Conservation (phyloP, 1,139 yeast species). For the Tardiomyces depauwii region DNA sequence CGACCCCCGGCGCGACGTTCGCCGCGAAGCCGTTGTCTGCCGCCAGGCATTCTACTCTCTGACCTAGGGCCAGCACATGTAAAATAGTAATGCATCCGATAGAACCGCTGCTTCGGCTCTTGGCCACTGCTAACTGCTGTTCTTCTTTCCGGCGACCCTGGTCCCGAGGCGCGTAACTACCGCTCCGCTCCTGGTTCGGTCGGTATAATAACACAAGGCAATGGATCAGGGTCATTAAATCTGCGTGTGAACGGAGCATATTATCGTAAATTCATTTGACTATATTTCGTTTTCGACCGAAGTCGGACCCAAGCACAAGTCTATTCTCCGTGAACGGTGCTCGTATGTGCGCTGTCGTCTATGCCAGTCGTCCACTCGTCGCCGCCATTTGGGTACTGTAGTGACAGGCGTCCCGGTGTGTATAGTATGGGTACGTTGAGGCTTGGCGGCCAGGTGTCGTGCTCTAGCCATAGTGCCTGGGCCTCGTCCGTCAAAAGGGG, state of each 20-base stretch:
- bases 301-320: too few species aligned
- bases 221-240: too few species aligned
- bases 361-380: conserved; percentile 14
- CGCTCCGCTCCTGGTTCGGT: too few species aligned
- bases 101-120: neutral
- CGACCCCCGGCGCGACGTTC: conserved; percentile 61
- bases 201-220: too few species aligned
- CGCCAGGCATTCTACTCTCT: conserved; percentile 64
- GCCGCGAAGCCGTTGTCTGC: conserved; percentile 67
- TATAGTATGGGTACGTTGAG: conserved; percentile 14
- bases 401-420: conserved; percentile 17
- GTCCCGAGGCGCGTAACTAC: too few species aligned
- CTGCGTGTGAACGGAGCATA: too few species aligned
- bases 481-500: conserved; percentile 18
- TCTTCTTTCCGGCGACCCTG: neutral
- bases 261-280: too few species aligned
- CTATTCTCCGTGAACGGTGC: too few species aligned
- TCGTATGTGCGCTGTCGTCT: too few species aligned
- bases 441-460: conserved; percentile 4
- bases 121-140: neutral
- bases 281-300: too few species aligned
- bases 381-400: conserved; percentile 13
- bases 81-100: neutral
- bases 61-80: conserved; percentile 12
- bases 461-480: conserved; percentile 15